Evolutionary conservation across 2,329 filamentous ascomycete species (phyloP).

Genomic region (Lachnellula arida): DNA sequence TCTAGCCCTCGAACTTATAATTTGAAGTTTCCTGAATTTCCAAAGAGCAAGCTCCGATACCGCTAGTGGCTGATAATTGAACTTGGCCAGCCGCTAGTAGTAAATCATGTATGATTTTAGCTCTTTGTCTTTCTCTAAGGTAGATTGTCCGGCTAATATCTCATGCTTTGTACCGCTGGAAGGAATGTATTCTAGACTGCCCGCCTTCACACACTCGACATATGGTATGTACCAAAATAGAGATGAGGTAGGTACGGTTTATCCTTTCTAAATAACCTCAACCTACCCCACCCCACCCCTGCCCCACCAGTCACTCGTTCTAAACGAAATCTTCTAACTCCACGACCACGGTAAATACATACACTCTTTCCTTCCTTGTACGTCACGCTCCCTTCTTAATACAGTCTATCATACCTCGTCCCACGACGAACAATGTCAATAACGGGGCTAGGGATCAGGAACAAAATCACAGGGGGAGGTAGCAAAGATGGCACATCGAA

Average conservation of each 20-base stretch:
- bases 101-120: too few species aligned
- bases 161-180: not conserved
- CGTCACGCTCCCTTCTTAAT: not conserved
- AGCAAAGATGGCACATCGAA: constrained; percentile 44
- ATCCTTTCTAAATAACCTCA: not conserved
- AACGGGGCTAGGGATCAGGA: constrained; percentile 36
- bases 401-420: not conserved
- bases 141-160: too few species aligned
- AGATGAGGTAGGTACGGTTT: not conserved
- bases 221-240: not conserved
- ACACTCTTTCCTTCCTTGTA: not conserved
- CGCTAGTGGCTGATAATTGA: too few species aligned
- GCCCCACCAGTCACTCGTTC: too few species aligned
- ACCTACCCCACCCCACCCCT: too few species aligned
- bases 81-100: too few species aligned
- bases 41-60: too few species aligned
- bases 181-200: not conserved
- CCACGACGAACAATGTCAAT: constrained; percentile 2
- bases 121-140: too few species aligned
- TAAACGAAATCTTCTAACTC: not conserved
- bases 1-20: too few species aligned
- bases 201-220: not conserved
- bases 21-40: too few species aligned
- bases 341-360: not conserved
- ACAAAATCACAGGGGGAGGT: constrained; percentile 48